A percentile compares a stretch with the other conserved stretches of the same genome.
phyloP scores from a whole-genome alignment of 192 early-diverging fungal species.

The Coemansia sp. region DNA sequence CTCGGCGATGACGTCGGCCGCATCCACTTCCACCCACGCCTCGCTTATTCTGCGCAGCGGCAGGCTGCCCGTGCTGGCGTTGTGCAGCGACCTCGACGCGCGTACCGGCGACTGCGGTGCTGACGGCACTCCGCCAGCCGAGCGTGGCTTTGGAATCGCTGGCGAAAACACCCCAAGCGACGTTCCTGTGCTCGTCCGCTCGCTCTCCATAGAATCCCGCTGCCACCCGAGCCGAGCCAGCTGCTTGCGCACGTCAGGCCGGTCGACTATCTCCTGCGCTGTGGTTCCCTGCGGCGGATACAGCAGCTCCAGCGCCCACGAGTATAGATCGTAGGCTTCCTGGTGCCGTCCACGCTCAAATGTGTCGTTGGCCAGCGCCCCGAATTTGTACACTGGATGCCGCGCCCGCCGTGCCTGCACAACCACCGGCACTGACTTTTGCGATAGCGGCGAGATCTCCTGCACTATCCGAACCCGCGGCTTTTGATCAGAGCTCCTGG shows the following conservation, averaged over 20 bases:
- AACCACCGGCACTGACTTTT: slow-evolving; percentile 38
- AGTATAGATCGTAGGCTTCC: slow-evolving; percentile 55
- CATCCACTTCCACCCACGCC: not conserved
- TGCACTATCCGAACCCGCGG: not conserved
- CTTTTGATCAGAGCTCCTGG: not conserved
- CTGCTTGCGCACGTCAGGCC: slow-evolving; percentile 16
- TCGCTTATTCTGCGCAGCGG: not conserved
- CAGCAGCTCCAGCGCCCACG: slow-evolving; percentile 50
- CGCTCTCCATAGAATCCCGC: not conserved
- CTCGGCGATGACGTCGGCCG: not conserved
- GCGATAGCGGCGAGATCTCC: slow-evolving; percentile 36
- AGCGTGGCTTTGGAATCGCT: not conserved
- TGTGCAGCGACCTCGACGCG: not conserved
- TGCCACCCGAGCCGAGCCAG: slow-evolving; percentile 27
- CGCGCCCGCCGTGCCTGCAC: slow-evolving; percentile 47
- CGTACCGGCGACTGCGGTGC: not conserved
- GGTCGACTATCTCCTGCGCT: slow-evolving; percentile 28
- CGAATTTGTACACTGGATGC: slow-evolving; percentile 51
- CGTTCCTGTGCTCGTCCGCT: not conserved
- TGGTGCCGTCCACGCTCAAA: slow-evolving; percentile 57
- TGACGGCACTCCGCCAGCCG: not conserved
- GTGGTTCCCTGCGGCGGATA: slow-evolving; percentile 23
- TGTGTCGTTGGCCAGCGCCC: slow-evolving; percentile 56
- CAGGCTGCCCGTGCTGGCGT: slow-evolving; percentile 6
- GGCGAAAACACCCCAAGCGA: slow-evolving; percentile 12